phyloP scores from a whole-genome alignment of 116 monocot species.

The Dioscorea cayenensis region DNA sequence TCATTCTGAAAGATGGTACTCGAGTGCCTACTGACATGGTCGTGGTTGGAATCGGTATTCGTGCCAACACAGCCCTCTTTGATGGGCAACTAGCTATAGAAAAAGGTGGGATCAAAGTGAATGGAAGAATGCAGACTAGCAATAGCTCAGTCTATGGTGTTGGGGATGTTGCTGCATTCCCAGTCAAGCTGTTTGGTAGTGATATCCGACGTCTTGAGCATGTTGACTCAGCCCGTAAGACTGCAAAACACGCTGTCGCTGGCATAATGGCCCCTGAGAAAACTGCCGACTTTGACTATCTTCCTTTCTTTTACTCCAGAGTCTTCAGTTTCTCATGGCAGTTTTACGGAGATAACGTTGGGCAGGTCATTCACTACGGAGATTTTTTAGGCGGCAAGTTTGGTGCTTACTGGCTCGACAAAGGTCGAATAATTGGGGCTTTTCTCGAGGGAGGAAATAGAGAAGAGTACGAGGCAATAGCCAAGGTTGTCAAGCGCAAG shows the following conservation, averaged over 20 bases:
- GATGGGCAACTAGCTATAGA: constrained; percentile 66
- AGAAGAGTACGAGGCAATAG: constrained; percentile 76
- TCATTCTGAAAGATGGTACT: constrained; percentile 74
- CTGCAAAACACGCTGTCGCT: constrained; percentile 73
- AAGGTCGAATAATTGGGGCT: constrained; percentile 54
- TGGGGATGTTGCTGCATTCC: constrained; percentile 89
- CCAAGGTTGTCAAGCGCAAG: constrained; percentile 43
- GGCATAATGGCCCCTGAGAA: constrained; percentile 39
- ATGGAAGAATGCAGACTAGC: constrained; percentile 76
- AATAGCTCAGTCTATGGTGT: constrained; percentile 74
- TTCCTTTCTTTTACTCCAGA: constrained; percentile 96
- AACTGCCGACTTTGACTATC: constrained; percentile 59
- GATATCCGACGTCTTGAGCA: constrained; percentile 73
- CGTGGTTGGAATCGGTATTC: constrained; percentile 83
- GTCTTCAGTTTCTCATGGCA: constrained; percentile 87
- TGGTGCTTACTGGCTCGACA: constrained; percentile 74
- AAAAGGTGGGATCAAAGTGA: constrained; percentile 93
- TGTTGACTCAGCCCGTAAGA: constrained; percentile 79
- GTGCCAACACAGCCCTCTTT: constrained; percentile 73
- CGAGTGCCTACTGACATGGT: constrained; percentile 72
- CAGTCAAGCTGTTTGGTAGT: constrained; percentile 64
- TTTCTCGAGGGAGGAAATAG: constrained; percentile 76
- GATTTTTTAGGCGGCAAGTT: constrained; percentile 45
- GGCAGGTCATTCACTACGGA: constrained; percentile 67
- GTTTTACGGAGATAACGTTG: constrained; percentile 85